Base-by-base conservation (phyloP, 495 filamentous ascomycete species). In the Echria macrotheca region DNA sequence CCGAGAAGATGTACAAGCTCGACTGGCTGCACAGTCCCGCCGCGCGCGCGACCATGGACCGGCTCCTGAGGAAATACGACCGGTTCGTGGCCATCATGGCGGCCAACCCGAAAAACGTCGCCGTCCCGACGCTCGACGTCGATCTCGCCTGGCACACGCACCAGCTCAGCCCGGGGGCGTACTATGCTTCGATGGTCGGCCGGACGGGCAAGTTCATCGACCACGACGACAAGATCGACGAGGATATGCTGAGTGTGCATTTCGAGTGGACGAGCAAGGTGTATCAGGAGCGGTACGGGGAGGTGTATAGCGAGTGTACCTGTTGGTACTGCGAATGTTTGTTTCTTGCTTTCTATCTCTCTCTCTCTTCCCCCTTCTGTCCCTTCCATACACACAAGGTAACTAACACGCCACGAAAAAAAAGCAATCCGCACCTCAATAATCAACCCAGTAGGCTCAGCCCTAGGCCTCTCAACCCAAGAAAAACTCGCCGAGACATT, bases 281-380 rank as follows among this genome's bases (percentile, higher is more conserved):
- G 9, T 95, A 89, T 62, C 74, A 83, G 54, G 78, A 82, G 26
- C 70, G 66, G 14, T 82, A 73, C 56, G 69, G 71, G 6, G 76
- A 84, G 49, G 75, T 85, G 21, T 95, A 93, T 64, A 84, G 77
- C 23, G 84, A 87, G 64, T 95, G 89, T 60, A 89, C 82, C 3
- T 95, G 89, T 67, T 95, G 89, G 87, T 91, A 89, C 61, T 95
- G 89, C 69, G 88, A 93, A 58, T 61, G 69, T 70, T 53, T 37
- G 59, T 45, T 1, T 14, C n/a, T n/a, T n/a, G n/a, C n/a, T n/a
- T n/a, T n/a, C n/a, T n/a, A n/a, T n/a, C n/a, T n/a, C n/a, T n/a
- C n/a, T n/a, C n/a, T n/a, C n/a, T n/a, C n/a, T n/a, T n/a, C n/a
- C n/a, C n/a, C n/a, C n/a, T n/a, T n/a, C n/a, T n/a, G n/a, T n/a